These are phyloP conservation scores for Helotiales sp. DNA, from an alignment of 2,329 filamentous ascomycete genomes.

Conservation along the genomic window DNA sequence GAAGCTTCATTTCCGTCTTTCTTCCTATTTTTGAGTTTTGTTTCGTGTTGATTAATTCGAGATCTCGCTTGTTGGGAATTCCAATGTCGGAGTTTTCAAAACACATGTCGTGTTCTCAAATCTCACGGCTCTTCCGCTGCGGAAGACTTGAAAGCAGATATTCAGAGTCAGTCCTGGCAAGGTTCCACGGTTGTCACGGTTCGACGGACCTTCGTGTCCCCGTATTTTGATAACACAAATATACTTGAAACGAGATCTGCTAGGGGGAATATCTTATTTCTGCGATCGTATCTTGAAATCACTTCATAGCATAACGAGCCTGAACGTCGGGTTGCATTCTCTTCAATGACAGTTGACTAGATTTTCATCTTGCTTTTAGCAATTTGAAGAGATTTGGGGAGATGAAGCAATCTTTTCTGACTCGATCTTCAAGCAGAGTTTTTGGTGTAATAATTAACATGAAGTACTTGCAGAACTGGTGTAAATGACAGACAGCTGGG, in stretches of 20 bases:
- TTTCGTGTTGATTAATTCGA: neutral
- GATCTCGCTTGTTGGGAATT: neutral
- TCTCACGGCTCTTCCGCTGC: neutral
- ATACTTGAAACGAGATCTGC: slow-evolving; percentile 5
- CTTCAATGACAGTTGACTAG: neutral
- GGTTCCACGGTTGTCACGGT: neutral
- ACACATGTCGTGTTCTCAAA: neutral
- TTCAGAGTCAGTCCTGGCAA: neutral
- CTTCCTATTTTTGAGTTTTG: neutral
- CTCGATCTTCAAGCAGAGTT: too few relatives aligned
- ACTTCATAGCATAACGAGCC: neutral
- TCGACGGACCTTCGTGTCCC: neutral
- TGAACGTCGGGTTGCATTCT: neutral
- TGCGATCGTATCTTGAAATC: neutral
- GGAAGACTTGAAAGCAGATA: neutral
- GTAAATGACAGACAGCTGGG: neutral
- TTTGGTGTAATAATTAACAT: neutral
- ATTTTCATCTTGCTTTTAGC: too few relatives aligned
- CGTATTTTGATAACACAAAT: neutral
- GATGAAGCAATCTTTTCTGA: neutral
- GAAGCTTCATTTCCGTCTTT: neutral
- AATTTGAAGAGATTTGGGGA: neutral
- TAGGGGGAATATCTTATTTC: neutral
- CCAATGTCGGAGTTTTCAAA: neutral
- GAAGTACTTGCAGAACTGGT: neutral